Conservation (phyloP, 306 rosid genomes). For the Vigna mungo region DNA sequence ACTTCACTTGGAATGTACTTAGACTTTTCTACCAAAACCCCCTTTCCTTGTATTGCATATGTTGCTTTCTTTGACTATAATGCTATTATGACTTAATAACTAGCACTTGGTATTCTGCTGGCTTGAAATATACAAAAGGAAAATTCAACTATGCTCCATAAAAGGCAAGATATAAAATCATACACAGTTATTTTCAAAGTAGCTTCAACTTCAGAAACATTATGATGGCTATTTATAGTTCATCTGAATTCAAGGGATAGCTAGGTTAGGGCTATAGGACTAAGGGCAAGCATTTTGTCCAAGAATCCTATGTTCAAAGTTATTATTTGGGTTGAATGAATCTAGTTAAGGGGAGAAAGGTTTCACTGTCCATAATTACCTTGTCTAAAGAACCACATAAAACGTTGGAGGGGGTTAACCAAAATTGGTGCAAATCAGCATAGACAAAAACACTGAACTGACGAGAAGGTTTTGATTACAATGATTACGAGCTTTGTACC, state of each 20-base stretch:
- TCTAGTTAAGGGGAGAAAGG: background rate
- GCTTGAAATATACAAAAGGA: constrained; percentile 30
- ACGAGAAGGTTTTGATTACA: constrained; percentile 24
- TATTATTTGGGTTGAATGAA: background rate
- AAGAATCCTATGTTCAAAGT: background rate
- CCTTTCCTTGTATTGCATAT: constrained; percentile 40
- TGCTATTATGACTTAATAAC: constrained; percentile 40
- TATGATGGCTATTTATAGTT: background rate
- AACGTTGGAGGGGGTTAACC: background rate
- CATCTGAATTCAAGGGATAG: no score
- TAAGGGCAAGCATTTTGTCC: background rate
- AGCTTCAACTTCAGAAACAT: constrained; percentile 1
- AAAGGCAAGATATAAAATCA: constrained; percentile 18
- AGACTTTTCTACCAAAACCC: constrained; percentile 26
- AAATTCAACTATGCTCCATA: constrained; percentile 25
- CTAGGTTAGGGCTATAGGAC: background rate
- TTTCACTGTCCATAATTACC: background rate
- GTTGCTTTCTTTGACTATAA: constrained; percentile 43
- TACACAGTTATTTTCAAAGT: background rate
- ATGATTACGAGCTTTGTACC: constrained; percentile 17
- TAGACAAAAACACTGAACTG: background rate
- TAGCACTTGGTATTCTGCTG: constrained; percentile 14
- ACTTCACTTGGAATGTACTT: constrained; percentile 32
- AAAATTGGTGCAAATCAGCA: background rate
- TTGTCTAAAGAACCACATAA: background rate